phyloP scores from a whole-genome alignment of 768 basidiomycete genomes.

The Kwoniella sp. region DNA sequence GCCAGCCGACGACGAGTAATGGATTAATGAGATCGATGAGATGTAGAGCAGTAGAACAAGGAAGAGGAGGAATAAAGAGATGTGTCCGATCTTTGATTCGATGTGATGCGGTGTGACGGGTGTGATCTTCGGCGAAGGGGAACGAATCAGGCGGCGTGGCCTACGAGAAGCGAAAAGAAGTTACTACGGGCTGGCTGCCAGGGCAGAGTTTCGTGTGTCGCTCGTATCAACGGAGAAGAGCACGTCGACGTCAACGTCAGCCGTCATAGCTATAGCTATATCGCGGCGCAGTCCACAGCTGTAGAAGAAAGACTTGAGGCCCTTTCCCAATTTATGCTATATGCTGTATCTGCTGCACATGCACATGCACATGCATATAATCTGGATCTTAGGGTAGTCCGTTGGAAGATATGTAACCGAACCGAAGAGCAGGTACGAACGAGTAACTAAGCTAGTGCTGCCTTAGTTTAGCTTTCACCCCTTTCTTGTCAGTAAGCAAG shows the following conservation, averaged over 20 bases:
- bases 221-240: neutral
- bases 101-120: neutral
- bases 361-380: neutral
- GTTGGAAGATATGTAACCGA: neutral
- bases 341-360: too few relatives aligned
- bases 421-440: neutral
- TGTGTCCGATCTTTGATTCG: neutral
- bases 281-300: neutral
- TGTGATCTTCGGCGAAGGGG: neutral
- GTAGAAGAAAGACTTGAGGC: too few relatives aligned
- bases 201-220: too few relatives aligned
- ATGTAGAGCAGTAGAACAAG: neutral
- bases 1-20: neutral
- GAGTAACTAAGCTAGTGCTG: neutral
- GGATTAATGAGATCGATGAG: neutral
- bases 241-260: conserved; percentile 2
- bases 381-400: neutral
- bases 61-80: neutral
- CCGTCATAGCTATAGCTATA: neutral
- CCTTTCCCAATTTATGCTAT: too few relatives aligned
- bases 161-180: neutral
- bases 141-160: conserved; percentile 2
- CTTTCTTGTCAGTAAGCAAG: neutral
- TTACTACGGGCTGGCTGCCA: too few relatives aligned
- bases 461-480: neutral